These are phyloP conservation scores for Calonectria crousiana DNA, from an alignment of 2,329 filamentous ascomycete genomes.

Conservation along the genomic window DNA sequence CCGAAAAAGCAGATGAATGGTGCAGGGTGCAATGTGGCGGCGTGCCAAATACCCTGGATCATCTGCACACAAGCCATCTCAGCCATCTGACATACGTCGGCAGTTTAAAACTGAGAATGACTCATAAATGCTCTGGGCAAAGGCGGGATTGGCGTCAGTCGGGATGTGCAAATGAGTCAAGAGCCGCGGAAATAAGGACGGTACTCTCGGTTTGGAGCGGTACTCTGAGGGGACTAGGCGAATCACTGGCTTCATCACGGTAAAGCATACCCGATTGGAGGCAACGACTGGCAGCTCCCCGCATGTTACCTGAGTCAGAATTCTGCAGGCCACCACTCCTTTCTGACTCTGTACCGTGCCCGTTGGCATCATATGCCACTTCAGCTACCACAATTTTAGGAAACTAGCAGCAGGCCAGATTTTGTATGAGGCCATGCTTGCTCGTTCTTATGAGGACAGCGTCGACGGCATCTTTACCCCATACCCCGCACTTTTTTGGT, in stretches of 20 bases:
- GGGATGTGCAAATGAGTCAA: conserved; percentile 28
- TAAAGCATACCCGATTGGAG: conserved; percentile 23
- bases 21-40: background rate
- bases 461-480: conserved; percentile 17
- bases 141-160: background rate
- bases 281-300: background rate
- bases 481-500: conserved; percentile 29
- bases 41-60: background rate
- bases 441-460: background rate
- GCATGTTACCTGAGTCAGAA: conserved; percentile 18
- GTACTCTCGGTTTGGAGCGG: conserved; percentile 10
- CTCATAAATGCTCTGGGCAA: background rate
- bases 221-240: background rate
- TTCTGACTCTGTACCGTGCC: conserved; percentile 16
- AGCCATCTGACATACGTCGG: background rate
- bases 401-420: background rate
- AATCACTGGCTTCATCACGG: conserved; percentile 16
- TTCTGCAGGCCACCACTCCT: background rate
- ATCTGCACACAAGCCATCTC: background rate
- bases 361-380: background rate
- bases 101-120: background rate
- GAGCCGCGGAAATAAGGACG: conserved; percentile 1
- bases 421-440: background rate
- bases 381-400: background rate
- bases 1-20: background rate